A percentile compares a stretch with the other conserved stretches of the same genome.
These are phyloP conservation scores for Trichoderma asperellum DNA, from an alignment of 2,329 filamentous ascomycete species.

Conservation along the genomic window DNA sequence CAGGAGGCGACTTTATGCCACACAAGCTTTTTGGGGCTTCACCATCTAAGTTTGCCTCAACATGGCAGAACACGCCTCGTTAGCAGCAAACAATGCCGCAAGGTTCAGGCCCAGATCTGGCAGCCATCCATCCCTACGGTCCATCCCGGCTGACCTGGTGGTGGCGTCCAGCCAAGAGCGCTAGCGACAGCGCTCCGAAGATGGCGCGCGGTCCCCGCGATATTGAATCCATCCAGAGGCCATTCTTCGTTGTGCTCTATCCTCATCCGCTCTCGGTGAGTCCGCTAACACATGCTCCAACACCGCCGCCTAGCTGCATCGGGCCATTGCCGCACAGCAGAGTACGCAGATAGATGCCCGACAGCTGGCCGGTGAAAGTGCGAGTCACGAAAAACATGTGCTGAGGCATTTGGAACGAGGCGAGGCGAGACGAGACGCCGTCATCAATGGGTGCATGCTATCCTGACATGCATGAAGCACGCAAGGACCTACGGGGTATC, in stretches of 20 bases:
- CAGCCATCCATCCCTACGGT: slow-evolving; percentile 7
- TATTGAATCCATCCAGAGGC: slow-evolving; percentile 2
- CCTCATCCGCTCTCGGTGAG: slow-evolving; percentile 18
- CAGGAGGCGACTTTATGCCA: background rate
- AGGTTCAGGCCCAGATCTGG: slow-evolving; percentile 22
- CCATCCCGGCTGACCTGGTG: slow-evolving; percentile 19
- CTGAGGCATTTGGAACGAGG: slow-evolving; percentile 13
- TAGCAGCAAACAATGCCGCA: background rate
- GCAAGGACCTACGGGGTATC: slow-evolving; percentile 15
- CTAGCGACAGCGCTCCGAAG: slow-evolving; percentile 23
- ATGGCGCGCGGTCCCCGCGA: slow-evolving; percentile 21
- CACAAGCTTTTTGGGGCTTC: background rate
- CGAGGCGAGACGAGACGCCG: slow-evolving; percentile 4
- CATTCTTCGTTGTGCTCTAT: background rate
- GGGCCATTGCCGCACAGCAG: background rate
- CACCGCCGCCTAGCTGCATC: slow-evolving; percentile 18
- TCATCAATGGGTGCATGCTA: background rate
- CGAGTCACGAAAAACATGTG: background rate
- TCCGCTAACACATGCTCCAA: background rate
- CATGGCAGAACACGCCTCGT: background rate
- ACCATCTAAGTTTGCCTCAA: background rate
- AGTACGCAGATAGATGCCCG: background rate
- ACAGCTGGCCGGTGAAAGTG: background rate
- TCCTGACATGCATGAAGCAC: slow-evolving; percentile 14
- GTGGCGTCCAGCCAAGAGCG: slow-evolving; percentile 21